Evolutionary conservation across 257 asterid species (phyloP), one percentile per base, ranked within the genome.

Genomic region (Primulina huaijiensis): DNA sequence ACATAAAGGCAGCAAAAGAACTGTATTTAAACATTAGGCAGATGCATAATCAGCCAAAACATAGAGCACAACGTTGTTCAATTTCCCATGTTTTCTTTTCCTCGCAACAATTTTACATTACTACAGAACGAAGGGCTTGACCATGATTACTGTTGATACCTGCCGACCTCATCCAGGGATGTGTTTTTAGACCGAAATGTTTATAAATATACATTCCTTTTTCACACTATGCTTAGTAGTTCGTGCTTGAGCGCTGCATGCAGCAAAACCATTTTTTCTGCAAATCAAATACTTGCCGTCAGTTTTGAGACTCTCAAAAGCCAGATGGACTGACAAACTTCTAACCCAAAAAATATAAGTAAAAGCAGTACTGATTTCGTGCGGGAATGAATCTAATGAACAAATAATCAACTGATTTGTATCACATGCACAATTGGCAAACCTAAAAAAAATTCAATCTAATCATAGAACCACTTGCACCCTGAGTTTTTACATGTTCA

Each of bases 231-330:
- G 65, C 62, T 88, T 90, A 92, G 78, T 92, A 80, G 76, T 88
- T 90, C 62, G 92, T 88, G 52, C 65, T 84, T 10, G 98, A 95
- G 72, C 80, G 80, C 79, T 86, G 81, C 83, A 86, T 73, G 88
- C 98, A 92, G 89, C 97, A 90, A 61, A 87, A 77, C 98, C 98
- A 92, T 73, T 90, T 92, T 65, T 90, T 90, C 98, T 92, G 96
- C 87, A 85, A 68, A 79, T 37, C 63, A 73, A 50, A 33, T 17
- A 60, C 35, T 63, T 72, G 66, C 20, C 0, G 21, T 77, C 74
- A 70, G 78, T 50, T 75, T 72, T 19, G 20, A 55, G 46, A 6
- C 65, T 7, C 70, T 29, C 25, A 30, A 52, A 5, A 43, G 8
- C 38, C 53, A 19, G 71, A 64, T 14, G 33, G 30, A 27, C 34